These are phyloP conservation scores for Pseudogymnoascus sp. DNA, from an alignment of 2,329 filamentous ascomycete species.

Conservation along the genomic window DNA sequence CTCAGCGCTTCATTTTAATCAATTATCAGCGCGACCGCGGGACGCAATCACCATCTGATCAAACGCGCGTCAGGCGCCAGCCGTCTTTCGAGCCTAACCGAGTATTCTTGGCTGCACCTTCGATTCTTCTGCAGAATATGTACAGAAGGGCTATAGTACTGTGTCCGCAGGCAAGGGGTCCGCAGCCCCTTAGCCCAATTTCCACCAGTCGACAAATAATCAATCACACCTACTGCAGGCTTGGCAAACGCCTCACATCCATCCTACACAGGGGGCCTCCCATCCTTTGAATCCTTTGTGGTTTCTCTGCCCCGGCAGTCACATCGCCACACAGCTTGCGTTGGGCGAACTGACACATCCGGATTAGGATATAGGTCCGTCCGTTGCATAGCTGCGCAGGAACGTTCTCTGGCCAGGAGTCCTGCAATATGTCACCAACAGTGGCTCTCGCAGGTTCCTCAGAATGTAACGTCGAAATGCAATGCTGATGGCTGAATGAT, in stretches of 20 bases:
- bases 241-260: background rate
- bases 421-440: background rate
- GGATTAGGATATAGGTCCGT: background rate
- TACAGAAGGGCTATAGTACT: background rate
- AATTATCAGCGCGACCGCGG: background rate
- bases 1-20: slow-evolving; percentile 3
- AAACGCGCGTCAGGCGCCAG: background rate
- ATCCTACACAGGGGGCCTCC: background rate
- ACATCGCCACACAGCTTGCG: background rate
- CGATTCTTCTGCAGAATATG: slow-evolving; percentile 2
- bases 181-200: background rate
- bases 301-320: background rate
- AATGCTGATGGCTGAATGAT: background rate
- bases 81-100: background rate
- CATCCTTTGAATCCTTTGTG: background rate
- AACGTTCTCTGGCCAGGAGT: background rate
- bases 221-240: background rate
- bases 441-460: background rate
- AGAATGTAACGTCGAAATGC: background rate
- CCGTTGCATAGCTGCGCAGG: background rate
- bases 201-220: background rate
- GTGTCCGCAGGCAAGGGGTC: background rate
- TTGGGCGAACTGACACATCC: background rate
- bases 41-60: background rate
- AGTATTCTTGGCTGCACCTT: background rate